Evolutionary conservation across 768 basidiomycete species (phyloP).

Genomic region (Tephrocybe sp.): DNA sequence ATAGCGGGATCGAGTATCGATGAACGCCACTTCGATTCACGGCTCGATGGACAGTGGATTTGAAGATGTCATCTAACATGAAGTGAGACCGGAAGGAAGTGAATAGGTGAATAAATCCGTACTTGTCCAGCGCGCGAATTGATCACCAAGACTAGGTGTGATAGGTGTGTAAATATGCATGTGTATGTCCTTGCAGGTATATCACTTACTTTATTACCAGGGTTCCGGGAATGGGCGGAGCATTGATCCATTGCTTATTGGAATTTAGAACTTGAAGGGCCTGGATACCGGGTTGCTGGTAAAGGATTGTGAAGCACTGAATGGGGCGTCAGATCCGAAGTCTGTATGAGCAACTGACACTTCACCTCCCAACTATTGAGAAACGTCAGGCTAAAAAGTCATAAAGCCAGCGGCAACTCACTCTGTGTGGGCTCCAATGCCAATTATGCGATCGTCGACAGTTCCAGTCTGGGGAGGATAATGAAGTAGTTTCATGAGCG

Average conservation of each 20-base stretch:
- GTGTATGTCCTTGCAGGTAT: too few relatives aligned
- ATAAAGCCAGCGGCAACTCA: slow-evolving; percentile 25
- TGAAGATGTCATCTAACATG: slow-evolving; percentile 80
- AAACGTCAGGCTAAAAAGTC: background rate
- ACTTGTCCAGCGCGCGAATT: slow-evolving; percentile 91
- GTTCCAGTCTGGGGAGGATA: slow-evolving; percentile 63
- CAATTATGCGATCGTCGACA: slow-evolving; percentile 54
- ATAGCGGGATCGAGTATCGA: slow-evolving; percentile 35
- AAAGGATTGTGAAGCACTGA: slow-evolving; percentile 83
- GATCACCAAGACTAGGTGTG: slow-evolving; percentile 80
- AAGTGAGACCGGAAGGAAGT: background rate
- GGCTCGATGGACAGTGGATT: slow-evolving; percentile 86
- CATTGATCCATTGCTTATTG: slow-evolving; percentile 77
- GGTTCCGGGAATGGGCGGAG: slow-evolving; percentile 73
- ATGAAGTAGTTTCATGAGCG: slow-evolving; percentile 75
- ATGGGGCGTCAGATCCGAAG: slow-evolving; percentile 2
- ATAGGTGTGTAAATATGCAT: too few relatives aligned
- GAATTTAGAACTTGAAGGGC: slow-evolving; percentile 83
- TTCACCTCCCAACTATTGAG: slow-evolving; percentile 48
- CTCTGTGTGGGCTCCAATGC: slow-evolving; percentile 80
- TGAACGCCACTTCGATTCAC: slow-evolving; percentile 68
- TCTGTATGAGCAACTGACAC: background rate
- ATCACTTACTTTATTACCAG: slow-evolving; percentile 77
- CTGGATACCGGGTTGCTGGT: slow-evolving; percentile 71
- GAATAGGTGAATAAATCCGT: slow-evolving; percentile 16